Base-by-base conservation (phyloP, 176 grass and related monocot genomes). In the Poa pratensis region DNA sequence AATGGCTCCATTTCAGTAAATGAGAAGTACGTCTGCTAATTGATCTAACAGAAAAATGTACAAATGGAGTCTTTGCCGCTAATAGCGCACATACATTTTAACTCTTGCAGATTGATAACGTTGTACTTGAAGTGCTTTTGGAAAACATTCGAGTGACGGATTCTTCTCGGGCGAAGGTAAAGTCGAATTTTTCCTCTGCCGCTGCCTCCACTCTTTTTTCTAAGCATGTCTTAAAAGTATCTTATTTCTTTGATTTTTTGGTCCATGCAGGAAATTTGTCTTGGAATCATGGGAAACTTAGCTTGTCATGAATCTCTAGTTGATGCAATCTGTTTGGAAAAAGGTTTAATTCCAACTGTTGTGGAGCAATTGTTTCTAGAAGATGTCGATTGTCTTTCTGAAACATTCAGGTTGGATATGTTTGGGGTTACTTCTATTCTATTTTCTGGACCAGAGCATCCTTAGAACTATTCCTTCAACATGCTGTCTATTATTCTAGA, bases 201-300 rank as follows among this genome's bases (percentile, higher is more conserved):
- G 19, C 62, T 75, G 27, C 60, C 57, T 46, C 59, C 75, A 78
- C 13, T 67, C 20, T 65, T 57, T 78, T 59, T 77, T 15, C 9
- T 82, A 55, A 64, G 5, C 18, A 59, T 85, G 37, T 78, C 52
- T 74, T 62, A 5, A 28, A 64, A 6, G 30, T 73, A 23, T 50
- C 48, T 53, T 89, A 17, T 68, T 53, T 79, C 6, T 84, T 80
- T 81, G n/a, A 73, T 52, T 78, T 79, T 51, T 82, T 84, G 27
- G 37, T 67, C 59, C 52, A 23, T 86, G 19, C 89, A 98, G 96
- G 96, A 98, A 91, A 89, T 98, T 73, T 98, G 96, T 82, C 75
- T 95, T 78, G 96, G 96, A 87, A 98, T 98, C 42, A 90, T 98
- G 70, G 96, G 86, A 75, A 98, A 98, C 88, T 70, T 98, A 81